Evolutionary conservation across 2,329 filamentous ascomycete species (phyloP).

Genomic region (Penicillium hordei): DNA sequence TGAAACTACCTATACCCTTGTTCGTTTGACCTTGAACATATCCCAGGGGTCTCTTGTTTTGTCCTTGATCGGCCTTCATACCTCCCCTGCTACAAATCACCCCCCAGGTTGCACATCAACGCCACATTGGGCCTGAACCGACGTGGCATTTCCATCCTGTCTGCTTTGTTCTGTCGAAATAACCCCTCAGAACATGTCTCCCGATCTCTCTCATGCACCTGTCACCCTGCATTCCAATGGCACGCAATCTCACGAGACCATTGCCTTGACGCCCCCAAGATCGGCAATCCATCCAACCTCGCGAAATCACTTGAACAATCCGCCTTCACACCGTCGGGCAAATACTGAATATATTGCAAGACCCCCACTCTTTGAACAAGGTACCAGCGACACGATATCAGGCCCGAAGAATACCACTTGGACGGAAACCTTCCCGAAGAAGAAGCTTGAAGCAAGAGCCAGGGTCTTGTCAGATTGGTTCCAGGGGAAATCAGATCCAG

Average conservation of each 20-base stretch:
- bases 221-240: constrained; percentile 29
- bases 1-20: not conserved
- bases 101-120: constrained; percentile 16
- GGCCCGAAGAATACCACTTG: constrained; percentile 15
- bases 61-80: constrained; percentile 1
- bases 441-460: constrained; percentile 35
- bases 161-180: constrained; percentile 13
- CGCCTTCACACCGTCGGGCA: constrained; percentile 33
- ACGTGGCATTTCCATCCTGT: constrained; percentile 35
- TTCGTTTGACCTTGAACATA: not conserved
- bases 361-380: constrained; percentile 30
- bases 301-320: constrained; percentile 19
- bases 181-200: constrained; percentile 16
- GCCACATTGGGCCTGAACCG: constrained; percentile 22
- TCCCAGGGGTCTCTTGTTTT: not conserved
- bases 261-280: constrained; percentile 22
- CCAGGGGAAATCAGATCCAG: constrained; percentile 52
- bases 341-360: constrained; percentile 37
- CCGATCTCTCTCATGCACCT: constrained; percentile 14
- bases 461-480: constrained; percentile 53
- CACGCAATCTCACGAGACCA: constrained; percentile 20
- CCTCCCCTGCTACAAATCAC: constrained; percentile 4
- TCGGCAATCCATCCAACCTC: constrained; percentile 15
- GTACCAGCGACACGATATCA: constrained; percentile 24
- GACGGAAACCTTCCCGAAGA: constrained; percentile 30